Evolutionary conservation across 176 grass and related monocot genomes (phyloP), one percentile per base, ranked within the genome.

Genomic region (Triticum urartu): DNA sequence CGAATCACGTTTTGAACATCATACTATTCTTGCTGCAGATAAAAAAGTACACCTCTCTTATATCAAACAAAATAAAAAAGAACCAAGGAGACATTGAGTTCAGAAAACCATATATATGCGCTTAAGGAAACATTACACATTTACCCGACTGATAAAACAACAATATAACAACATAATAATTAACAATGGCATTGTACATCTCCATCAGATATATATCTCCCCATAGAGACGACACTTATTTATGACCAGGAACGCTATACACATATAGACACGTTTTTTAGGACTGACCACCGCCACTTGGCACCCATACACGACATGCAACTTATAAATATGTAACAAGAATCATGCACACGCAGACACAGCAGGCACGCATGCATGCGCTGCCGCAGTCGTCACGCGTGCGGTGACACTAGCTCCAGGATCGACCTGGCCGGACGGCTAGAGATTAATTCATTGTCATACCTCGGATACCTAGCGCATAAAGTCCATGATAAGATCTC

Each of bases 401-500:
- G 72, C 25, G 13, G 14, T 33, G 50, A 78, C 75, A 36, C 28
- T 52, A 11, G 3, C 18, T 78, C 18, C 10, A 13, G 14, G 43
- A 75, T 59, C 12, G 43, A 75, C 43, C 72, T 6, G 17, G 18
- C 6, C 18, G 20, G 42, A 14, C 47, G 24, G 15, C 62, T 40
- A 32, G 32, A 40, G 52, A 62, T 62, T 36, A 74, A 34, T 77
- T 77, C 47, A 5, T 21, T 5, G 18, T 15, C 50, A 21, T 58
- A 56, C 47, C 47, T 56, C 1, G 5, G 4, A 56, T 65, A 72
- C 54, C 32, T 88, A 63, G 1, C 58, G 64, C 72, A 86, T 13
- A 32, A 86, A 40, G 68, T 89, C 82, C 56, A 42, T 89, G 87
- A 89, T 74, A 59, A 89, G 77, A 63, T 89, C 87, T 9, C 73